These are phyloP conservation scores for Magnolia kwangsiensis DNA, from an alignment of 164 flowering plant genomes.

Conservation along the genomic window DNA sequence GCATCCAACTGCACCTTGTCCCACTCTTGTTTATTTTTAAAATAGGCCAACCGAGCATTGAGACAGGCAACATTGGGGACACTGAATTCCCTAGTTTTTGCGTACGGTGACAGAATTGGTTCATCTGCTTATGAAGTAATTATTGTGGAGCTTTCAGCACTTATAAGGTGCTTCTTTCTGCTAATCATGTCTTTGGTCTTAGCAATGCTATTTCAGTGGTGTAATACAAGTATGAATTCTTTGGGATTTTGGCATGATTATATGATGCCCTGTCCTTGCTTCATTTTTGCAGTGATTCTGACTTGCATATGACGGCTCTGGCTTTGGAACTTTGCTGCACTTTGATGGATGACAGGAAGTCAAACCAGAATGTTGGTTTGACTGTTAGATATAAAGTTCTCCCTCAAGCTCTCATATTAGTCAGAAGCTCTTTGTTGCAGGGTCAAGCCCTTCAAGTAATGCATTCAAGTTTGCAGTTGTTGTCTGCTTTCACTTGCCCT, in stretches of 20 bases:
- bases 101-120: conserved; percentile 90
- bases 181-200: background rate
- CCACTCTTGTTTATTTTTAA: background rate
- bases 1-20: background rate
- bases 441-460: conserved; percentile 92
- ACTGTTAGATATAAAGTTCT: conserved; percentile 89
- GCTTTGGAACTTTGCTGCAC: conserved; percentile 98
- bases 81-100: conserved; percentile 79
- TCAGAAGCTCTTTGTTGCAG: conserved; percentile 92
- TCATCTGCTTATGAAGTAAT: conserved; percentile 91
- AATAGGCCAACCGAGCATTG: conserved; percentile 85
- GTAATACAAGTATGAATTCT: background rate
- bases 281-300: conserved; percentile 71
- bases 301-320: conserved; percentile 96
- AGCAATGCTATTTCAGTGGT: background rate
- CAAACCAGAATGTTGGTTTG: conserved; percentile 63
- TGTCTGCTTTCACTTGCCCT: background rate
- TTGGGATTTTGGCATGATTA: background rate
- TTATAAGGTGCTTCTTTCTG: conserved; percentile 63
- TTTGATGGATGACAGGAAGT: conserved; percentile 77
- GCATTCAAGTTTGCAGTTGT: conserved; percentile 3
- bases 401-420: conserved; percentile 81
- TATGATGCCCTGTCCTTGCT: background rate
- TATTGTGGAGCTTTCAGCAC: conserved; percentile 79
- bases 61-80: conserved; percentile 97